These are phyloP conservation scores for Saturnispora diversa DNA, from an alignment of 805 yeast genomes.

Conservation along the genomic window DNA sequence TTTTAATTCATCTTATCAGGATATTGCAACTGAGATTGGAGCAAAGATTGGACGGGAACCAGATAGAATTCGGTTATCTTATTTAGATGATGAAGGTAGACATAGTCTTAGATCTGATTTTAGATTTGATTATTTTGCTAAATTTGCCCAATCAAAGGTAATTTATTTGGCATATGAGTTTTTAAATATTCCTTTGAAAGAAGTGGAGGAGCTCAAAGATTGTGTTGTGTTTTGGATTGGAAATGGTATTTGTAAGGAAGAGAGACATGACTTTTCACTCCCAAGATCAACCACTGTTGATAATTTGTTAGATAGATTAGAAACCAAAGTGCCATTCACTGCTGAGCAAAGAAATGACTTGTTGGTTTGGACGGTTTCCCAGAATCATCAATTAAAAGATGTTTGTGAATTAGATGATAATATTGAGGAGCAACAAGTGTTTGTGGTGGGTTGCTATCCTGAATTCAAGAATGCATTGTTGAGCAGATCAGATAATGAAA, in stretches of 20 bases:
- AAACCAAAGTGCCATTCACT: slow-evolving; percentile 45
- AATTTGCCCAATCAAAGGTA: slow-evolving; percentile 38
- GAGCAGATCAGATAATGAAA: slow-evolving; percentile 22
- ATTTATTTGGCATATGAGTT: slow-evolving; percentile 61
- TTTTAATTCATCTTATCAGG: slow-evolving; percentile 47
- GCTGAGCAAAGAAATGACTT: slow-evolving; percentile 39
- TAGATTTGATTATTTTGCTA: slow-evolving; percentile 24
- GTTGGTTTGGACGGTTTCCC: slow-evolving; percentile 49
- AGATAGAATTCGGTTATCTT: slow-evolving; percentile 55
- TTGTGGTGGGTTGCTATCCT: slow-evolving; percentile 43
- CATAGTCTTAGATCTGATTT: slow-evolving; percentile 40
- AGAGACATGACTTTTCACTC: slow-evolving; percentile 60
- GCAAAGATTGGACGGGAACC: slow-evolving; percentile 46
- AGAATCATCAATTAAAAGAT: slow-evolving; percentile 25
- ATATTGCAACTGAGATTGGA: slow-evolving; percentile 57
- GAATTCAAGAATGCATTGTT: slow-evolving; percentile 21
- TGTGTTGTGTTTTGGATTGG: slow-evolving; percentile 66
- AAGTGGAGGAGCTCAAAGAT: slow-evolving; percentile 66
- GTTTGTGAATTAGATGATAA: slow-evolving; percentile 29
- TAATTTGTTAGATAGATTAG: slow-evolving; percentile 48
- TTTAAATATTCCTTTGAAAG: slow-evolving; percentile 63
- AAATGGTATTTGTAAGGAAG: slow-evolving; percentile 62
- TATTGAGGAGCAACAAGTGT: slow-evolving; percentile 34
- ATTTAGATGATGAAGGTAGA: slow-evolving; percentile 50
- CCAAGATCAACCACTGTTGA: slow-evolving; percentile 50